These are phyloP conservation scores for Penicillium malachiteum DNA, from an alignment of 495 filamentous ascomycete genomes.

Conservation along the genomic window DNA sequence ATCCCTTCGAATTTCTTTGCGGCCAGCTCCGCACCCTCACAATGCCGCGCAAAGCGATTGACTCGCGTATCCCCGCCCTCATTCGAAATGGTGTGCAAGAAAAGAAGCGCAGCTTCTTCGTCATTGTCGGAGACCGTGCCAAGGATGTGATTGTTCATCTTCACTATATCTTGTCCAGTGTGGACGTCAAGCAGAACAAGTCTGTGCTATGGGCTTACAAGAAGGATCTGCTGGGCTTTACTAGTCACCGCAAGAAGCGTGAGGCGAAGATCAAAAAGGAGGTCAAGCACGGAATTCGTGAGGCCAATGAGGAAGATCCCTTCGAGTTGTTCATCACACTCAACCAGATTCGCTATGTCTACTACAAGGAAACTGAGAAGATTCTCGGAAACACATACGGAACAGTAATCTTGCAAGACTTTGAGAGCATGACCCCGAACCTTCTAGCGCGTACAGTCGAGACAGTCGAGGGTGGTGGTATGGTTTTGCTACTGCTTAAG, in stretches of 20 bases:
- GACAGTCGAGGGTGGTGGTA: constrained; percentile 93
- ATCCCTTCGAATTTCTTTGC: constrained; percentile 11
- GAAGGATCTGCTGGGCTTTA: constrained; percentile 93
- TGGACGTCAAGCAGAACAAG: constrained; percentile 93
- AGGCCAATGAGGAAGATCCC: constrained; percentile 92
- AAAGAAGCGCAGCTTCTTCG: constrained; percentile 97
- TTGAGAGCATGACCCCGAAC: constrained; percentile 97
- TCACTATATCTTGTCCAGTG: constrained; percentile 87
- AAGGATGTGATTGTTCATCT: constrained; percentile 98
- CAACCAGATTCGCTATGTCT: constrained; percentile 96
- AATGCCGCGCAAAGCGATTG: constrained; percentile 63
- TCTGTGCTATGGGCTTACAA: constrained; percentile 99
- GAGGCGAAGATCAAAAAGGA: constrained; percentile 98
- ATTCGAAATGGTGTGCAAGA: constrained; percentile 95
- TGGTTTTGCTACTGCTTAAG: constrained; percentile 88
- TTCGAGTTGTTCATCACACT: constrained; percentile 98
- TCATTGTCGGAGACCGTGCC: constrained; percentile 90
- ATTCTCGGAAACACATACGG: constrained; percentile 98
- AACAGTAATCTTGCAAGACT: constrained; percentile 98
- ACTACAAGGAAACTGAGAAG: constrained; percentile 99
- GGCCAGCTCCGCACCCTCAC: constrained; percentile 27
- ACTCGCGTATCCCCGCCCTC: constrained; percentile 92
- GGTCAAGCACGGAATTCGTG: constrained; percentile 91
- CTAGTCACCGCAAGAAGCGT: constrained; percentile 93
- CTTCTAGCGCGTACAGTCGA: constrained; percentile 92